A percentile compares a stretch with the other conserved stretches of the same genome.
Evolutionary conservation across 768 basidiomycete genomes (phyloP).

Genomic region (Coprinopsis cinerea): DNA sequence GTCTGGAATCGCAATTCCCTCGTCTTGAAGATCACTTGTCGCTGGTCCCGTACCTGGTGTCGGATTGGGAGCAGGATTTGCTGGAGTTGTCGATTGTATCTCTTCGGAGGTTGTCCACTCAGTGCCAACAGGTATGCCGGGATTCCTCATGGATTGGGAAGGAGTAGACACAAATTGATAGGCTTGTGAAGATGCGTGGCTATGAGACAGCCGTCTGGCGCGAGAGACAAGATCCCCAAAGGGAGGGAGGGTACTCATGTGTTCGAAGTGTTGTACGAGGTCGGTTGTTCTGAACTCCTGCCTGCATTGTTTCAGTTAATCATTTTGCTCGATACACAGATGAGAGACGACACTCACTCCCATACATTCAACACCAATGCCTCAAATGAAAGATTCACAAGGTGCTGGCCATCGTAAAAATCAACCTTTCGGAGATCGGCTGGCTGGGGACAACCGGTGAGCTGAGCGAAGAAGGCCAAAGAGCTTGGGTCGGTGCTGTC

Average conservation of each 20-base stretch:
- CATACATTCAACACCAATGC: constrained; percentile 18
- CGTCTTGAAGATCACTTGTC: too few species aligned
- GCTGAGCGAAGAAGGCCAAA: constrained; percentile 14
- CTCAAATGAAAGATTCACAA: constrained; percentile 16
- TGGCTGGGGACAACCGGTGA: constrained; percentile 16
- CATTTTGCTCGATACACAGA: neutral
- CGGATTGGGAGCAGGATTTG: too few species aligned
- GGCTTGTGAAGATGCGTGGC: neutral
- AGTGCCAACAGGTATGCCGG: too few species aligned
- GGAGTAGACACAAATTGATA: too few species aligned
- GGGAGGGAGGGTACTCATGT: neutral
- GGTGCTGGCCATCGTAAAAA: constrained; percentile 17
- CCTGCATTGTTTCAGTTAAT: neutral
- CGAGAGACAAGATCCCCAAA: neutral
- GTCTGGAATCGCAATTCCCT: neutral
- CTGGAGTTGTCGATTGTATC: too few species aligned
- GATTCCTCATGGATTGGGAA: too few species aligned
- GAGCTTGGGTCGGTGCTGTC: constrained; percentile 14
- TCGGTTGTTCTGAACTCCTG: constrained; percentile 11
- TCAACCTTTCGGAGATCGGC: constrained; percentile 21
- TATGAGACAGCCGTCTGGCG: neutral
- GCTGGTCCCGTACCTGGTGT: too few species aligned
- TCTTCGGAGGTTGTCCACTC: too few species aligned
- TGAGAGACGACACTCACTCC: constrained; percentile 12
- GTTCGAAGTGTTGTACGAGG: constrained; percentile 4